These are phyloP conservation scores for Solanum peruvianum DNA, from an alignment of 257 asterid species.

Conservation along the genomic window DNA sequence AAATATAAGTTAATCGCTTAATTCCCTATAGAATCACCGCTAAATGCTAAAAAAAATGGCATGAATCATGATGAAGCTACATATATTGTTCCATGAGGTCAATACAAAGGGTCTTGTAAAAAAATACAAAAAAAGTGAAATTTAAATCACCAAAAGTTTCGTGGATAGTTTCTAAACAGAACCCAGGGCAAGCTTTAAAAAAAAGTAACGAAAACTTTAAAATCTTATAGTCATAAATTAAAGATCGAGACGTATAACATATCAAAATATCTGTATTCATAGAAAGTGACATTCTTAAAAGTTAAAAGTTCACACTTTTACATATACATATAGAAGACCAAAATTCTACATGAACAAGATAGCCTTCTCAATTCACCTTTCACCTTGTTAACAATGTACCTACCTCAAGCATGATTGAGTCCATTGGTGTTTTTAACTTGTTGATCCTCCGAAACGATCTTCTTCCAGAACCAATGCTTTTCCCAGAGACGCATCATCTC, in stretches of 20 bases:
- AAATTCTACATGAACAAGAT: not conserved
- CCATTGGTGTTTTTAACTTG: not conserved
- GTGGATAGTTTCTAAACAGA: not conserved
- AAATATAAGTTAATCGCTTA: too few species aligned
- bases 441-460: slow-evolving; percentile 10
- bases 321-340: not conserved
- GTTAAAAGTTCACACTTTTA: not conserved
- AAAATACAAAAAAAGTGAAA: not conserved
- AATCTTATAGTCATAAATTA: not conserved
- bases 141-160: not conserved
- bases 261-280: too few species aligned
- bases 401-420: not conserved
- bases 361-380: not conserved
- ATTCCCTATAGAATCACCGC: not conserved
- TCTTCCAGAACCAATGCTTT: slow-evolving; percentile 89
- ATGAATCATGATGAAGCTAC: not conserved
- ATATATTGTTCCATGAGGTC: not conserved
- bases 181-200: not conserved
- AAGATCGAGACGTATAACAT: not conserved
- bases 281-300: not conserved
- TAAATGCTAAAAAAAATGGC: too few species aligned
- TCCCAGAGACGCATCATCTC: slow-evolving; percentile 63
- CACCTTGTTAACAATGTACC: not conserved
- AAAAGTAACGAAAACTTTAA: too few species aligned
- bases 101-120: not conserved